Conservation (phyloP, 1,139 yeast genomes). For the Candida buenavistaensis region DNA sequence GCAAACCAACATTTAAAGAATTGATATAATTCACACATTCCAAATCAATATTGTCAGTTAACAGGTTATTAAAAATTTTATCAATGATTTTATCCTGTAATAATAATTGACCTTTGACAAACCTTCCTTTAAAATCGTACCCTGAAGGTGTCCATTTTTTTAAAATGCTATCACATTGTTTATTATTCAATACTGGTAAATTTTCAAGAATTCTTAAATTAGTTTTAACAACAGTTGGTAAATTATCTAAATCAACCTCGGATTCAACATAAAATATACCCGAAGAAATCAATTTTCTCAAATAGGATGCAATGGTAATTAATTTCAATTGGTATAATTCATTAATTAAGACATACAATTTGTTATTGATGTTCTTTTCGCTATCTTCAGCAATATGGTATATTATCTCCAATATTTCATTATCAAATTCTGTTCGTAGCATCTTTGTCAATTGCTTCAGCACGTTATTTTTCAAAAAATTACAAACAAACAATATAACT, state of each 20-base stretch:
- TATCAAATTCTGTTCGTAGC: conserved; percentile 47
- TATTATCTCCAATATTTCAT: conserved; percentile 47
- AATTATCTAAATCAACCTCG: conserved; percentile 19
- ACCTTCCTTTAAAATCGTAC: conserved; percentile 33
- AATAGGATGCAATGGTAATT: conserved; percentile 64
- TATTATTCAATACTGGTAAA: conserved; percentile 52
- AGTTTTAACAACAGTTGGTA: conserved; percentile 27
- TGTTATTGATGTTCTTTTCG: conserved; percentile 23
- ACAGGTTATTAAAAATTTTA: conserved; percentile 18
- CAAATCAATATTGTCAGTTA: conserved; percentile 3
- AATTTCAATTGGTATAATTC: conserved; percentile 54
- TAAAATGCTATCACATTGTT: conserved; percentile 51
- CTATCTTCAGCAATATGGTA: conserved; percentile 42
- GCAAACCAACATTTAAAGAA: conserved; percentile 35
- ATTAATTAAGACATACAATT: conserved; percentile 51
- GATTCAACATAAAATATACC: conserved; percentile 65
- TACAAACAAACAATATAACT: conserved; percentile 37
- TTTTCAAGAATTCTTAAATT: conserved; percentile 55
- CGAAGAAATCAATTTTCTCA: conserved; percentile 77
- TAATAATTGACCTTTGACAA: conserved; percentile 29
- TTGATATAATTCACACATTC: conserved; percentile 10
- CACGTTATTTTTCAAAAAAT: conserved; percentile 37
- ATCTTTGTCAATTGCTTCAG: conserved; percentile 22
- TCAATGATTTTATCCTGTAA: conserved; percentile 25
- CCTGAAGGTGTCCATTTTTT: conserved; percentile 37